Evolutionary conservation across 441 rosid species (phyloP).

Genomic region (Sinapis alba): DNA sequence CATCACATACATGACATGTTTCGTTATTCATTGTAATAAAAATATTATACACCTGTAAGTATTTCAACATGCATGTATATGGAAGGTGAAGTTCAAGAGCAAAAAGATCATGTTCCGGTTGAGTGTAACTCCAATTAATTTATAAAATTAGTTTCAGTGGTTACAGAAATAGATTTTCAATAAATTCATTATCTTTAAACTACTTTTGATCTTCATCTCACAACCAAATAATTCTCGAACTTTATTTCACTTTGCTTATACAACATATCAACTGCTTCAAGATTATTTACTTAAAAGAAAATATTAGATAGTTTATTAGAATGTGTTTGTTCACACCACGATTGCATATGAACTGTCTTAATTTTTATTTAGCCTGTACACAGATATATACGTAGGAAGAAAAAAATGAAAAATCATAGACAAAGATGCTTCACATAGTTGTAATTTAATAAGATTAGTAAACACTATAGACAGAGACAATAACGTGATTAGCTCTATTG

Average conservation of each 20-base stretch:
- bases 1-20: neutral
- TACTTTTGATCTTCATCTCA: neutral
- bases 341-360: neutral
- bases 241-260: neutral
- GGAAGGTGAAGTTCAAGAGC: neutral
- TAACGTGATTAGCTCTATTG: slow-evolving; percentile 24
- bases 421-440: neutral
- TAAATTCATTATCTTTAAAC: neutral
- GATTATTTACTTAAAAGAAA: neutral
- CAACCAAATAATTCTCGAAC: no score
- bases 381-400: neutral
- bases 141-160: no score
- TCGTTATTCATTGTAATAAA: neutral
- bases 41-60: neutral
- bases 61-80: neutral
- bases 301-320: neutral
- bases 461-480: neutral
- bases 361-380: neutral
- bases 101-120: no score
- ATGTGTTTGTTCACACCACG: slow-evolving; percentile 17
- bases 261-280: neutral
- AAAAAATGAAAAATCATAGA: neutral
- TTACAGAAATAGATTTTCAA: neutral
- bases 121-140: no score
- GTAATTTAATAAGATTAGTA: neutral